Conservation (phyloP, 345 rosid species). For the Brassica juncea region DNA sequence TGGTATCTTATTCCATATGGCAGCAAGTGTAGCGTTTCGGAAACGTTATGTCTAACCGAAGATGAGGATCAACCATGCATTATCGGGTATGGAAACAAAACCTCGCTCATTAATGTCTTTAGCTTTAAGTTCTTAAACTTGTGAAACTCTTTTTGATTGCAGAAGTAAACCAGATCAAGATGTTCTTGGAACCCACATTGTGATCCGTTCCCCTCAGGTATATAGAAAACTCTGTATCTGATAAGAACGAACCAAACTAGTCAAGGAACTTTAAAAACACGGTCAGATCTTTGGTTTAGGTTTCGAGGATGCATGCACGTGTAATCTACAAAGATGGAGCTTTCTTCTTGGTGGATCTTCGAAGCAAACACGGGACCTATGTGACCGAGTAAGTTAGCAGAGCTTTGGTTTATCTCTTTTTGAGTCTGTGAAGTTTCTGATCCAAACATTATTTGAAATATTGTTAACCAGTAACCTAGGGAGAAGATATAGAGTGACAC, state of each 20-base stretch:
- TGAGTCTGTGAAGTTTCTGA: neutral
- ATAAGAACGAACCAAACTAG: neutral
- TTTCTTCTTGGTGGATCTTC: constrained; percentile 68
- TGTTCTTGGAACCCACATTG: constrained; percentile 55
- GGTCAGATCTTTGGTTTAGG: constrained; percentile 46
- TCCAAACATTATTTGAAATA: neutral
- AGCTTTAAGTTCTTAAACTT: neutral
- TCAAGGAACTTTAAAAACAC: neutral
- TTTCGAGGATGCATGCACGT: constrained; percentile 72
- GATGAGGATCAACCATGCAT: constrained; percentile 59
- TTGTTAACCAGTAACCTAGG: constrained; percentile 58
- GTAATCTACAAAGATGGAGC: constrained; percentile 72
- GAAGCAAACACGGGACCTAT: constrained; percentile 74
- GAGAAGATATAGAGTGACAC: constrained; percentile 50
- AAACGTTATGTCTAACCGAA: constrained; percentile 53
- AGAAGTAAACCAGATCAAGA: constrained; percentile 60
- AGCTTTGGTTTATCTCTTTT: neutral
- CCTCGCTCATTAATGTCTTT: neutral
- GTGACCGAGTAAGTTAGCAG: constrained; percentile 62
- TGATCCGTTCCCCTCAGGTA: constrained; percentile 65
- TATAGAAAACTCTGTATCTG: constrained; percentile 2
- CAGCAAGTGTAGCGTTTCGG: constrained; percentile 41
- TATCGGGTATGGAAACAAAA: constrained; percentile 54
- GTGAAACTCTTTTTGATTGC: constrained; percentile 26
- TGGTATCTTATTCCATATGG: constrained; percentile 73